Evolutionary conservation across 1,284 basidiomycete genomes (phyloP).

Genomic region (Ustilago cynodontis): DNA sequence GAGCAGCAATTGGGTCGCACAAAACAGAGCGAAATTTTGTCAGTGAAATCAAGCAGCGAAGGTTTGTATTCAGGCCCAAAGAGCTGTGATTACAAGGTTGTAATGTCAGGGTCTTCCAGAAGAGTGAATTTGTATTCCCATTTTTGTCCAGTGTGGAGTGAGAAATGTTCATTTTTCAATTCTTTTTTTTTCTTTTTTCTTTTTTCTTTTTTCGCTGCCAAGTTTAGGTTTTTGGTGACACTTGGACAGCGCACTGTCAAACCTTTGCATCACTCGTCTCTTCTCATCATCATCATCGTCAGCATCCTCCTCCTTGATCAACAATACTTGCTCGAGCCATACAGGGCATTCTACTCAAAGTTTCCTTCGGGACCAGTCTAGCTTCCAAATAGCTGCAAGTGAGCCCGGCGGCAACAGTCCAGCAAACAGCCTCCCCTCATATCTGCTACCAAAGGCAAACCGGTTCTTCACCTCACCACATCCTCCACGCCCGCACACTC

Average conservation of each 20-base stretch:
- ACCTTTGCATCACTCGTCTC: background rate
- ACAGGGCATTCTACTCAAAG: background rate
- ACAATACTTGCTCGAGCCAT: background rate
- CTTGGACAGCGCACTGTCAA: conserved; percentile 9
- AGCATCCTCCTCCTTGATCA: conserved; percentile 42
- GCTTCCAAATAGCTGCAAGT: too few species aligned
- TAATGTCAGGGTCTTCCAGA: conserved; percentile 33
- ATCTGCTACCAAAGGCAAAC: too few species aligned
- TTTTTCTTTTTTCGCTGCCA: too few species aligned
- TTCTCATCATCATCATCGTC: conserved; percentile 71
- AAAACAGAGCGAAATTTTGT: conserved; percentile 16
- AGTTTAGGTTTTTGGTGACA: conserved; percentile 5
- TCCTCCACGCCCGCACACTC: too few species aligned
- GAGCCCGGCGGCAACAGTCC: too few species aligned
- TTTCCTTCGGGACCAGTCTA: too few species aligned
- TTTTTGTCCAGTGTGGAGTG: conserved; percentile 6
- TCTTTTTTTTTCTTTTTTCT: conserved; percentile 17
- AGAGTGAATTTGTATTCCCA: conserved; percentile 11
- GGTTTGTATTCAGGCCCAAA: background rate
- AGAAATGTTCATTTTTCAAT: background rate
- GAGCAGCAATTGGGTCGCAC: background rate
- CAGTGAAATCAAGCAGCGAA: background rate
- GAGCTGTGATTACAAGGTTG: conserved; percentile 10
- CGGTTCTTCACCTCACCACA: too few species aligned
- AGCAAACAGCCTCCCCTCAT: too few species aligned